Evolutionary conservation across 2,329 filamentous ascomycete species (phyloP).

Genomic region (Fusarium agapanthi): DNA sequence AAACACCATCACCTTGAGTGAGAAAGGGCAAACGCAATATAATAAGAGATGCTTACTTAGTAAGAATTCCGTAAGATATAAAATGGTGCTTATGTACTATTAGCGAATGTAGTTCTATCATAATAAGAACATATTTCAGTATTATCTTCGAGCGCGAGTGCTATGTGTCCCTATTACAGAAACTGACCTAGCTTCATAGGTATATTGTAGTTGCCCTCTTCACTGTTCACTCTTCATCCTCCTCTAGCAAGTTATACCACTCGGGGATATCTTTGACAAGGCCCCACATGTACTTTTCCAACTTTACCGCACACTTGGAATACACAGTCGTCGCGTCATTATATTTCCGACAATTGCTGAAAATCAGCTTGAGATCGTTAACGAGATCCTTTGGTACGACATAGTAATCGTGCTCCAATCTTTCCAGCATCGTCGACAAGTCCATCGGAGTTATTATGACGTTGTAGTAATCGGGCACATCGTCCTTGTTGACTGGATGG

Average conservation of each 20-base stretch:
- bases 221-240: background rate
- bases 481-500: constrained; percentile 91
- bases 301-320: constrained; percentile 90
- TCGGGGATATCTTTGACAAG: constrained; percentile 91
- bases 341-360: constrained; percentile 93
- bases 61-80: too few relatives aligned
- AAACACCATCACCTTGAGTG: too few relatives aligned
- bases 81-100: too few relatives aligned
- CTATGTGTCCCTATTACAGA: too few relatives aligned
- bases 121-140: too few relatives aligned
- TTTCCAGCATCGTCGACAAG: constrained; percentile 93
- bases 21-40: too few relatives aligned
- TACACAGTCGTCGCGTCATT: constrained; percentile 96
- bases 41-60: too few relatives aligned
- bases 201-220: background rate
- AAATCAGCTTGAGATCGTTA: constrained; percentile 86
- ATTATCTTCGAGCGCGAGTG: too few relatives aligned
- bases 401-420: constrained; percentile 93
- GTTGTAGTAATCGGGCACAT: constrained; percentile 97
- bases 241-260: constrained; percentile 65
- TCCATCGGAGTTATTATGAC: constrained; percentile 99
- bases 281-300: constrained; percentile 95
- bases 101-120: too few relatives aligned
- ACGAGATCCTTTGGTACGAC: constrained; percentile 91
- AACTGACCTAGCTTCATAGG: too few relatives aligned